phyloP scores from a whole-genome alignment of 73 alveolate genomes.

The Stentor roeselii region DNA sequence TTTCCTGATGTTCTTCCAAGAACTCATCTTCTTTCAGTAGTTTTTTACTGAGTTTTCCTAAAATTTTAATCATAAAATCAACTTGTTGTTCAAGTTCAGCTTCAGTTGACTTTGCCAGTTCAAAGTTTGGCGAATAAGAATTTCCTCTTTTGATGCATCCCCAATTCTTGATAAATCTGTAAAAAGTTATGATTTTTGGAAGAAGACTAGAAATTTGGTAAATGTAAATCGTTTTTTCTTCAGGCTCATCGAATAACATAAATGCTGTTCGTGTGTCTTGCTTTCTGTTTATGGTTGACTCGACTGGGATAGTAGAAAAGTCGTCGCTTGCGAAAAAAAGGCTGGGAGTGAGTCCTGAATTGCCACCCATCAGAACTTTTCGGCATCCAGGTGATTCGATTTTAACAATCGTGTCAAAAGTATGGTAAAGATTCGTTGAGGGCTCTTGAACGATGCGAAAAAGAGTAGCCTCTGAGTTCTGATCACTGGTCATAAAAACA shows the following conservation, averaged over 20 bases:
- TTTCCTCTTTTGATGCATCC: not conserved
- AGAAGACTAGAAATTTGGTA: conserved; percentile 6
- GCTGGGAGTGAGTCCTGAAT: not conserved
- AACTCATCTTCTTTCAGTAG: not conserved
- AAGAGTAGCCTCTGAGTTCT: not conserved
- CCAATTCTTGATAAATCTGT: not conserved
- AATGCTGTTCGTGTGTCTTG: not conserved
- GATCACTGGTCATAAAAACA: not conserved
- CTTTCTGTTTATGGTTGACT: not conserved
- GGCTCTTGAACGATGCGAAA: not conserved
- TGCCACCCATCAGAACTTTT: not conserved
- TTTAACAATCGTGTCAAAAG: conserved; percentile 12
- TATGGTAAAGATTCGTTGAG: not conserved
- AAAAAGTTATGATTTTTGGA: conserved; percentile 10
- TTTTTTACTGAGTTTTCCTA: not conserved
- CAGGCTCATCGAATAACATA: conserved; percentile 21
- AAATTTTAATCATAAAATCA: not conserved
- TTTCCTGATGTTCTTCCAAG: not conserved
- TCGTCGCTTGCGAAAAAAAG: not conserved
- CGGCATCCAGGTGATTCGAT: not conserved
- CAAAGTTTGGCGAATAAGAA: not conserved
- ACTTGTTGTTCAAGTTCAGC: conserved; percentile 19
- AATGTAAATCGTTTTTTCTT: not conserved
- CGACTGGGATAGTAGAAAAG: not conserved
- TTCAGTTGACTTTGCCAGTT: conserved; percentile 11